Evolutionary conservation across 352 stramenopile species (phyloP).

Genomic region (Elongisporangium prolatum): DNA sequence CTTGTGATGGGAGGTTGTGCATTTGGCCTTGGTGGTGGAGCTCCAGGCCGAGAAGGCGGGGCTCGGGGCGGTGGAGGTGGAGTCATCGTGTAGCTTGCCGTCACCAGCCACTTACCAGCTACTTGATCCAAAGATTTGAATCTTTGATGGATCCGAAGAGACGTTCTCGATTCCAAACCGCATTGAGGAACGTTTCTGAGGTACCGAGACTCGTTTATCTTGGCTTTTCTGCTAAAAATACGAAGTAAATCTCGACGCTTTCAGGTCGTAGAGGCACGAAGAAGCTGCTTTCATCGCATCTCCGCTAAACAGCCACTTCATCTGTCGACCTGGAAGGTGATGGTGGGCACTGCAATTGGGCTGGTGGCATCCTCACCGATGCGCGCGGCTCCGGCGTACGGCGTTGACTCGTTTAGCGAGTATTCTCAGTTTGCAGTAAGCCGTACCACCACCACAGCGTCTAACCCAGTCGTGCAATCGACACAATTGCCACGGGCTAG

Average conservation of each 20-base stretch:
- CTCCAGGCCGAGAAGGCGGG: slow-evolving; percentile 11
- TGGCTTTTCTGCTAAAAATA: neutral
- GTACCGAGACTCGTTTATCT: neutral
- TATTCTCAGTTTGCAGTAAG: slow-evolving; percentile 33
- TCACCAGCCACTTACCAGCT: neutral
- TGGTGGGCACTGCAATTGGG: slow-evolving; percentile 16
- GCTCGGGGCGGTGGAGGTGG: slow-evolving; percentile 8
- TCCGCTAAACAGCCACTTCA: neutral
- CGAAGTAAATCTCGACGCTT: no score
- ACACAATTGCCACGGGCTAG: slow-evolving; percentile 1
- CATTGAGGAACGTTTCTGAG: neutral
- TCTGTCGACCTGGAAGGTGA: neutral
- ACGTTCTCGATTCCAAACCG: neutral
- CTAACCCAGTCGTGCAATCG: slow-evolving; percentile 1
- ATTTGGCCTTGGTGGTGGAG: slow-evolving; percentile 16
- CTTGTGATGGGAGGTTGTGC: slow-evolving; percentile 4
- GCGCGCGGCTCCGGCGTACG: slow-evolving; percentile 19
- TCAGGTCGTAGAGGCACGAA: neutral
- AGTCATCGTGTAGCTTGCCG: neutral
- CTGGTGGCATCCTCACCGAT: slow-evolving; percentile 9
- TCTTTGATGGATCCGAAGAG: neutral
- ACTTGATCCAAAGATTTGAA: neutral
- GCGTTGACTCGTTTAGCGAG: slow-evolving; percentile 54
- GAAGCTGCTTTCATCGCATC: neutral
- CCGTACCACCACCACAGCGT: slow-evolving; percentile 19